A percentile compares a stretch with the other conserved stretches of the same genome.
Evolutionary conservation across 1,139 yeast species (phyloP).

Genomic region (Komagataea norvegica): DNA sequence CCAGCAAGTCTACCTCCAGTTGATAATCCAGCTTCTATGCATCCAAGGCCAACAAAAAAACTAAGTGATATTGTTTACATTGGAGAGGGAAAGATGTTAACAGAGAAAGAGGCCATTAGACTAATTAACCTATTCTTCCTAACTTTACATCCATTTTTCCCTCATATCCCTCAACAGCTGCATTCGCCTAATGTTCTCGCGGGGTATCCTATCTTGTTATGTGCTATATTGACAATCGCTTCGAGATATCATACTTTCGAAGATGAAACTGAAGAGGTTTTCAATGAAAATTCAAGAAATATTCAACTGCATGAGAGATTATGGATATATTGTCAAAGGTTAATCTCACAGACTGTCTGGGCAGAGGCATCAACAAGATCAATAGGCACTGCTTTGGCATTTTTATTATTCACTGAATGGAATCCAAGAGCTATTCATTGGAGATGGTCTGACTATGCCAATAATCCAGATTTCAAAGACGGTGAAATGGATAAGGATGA

Average conservation of each 20-base stretch:
- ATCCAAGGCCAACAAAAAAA: constrained; percentile 50
- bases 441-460: constrained; percentile 85
- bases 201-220: constrained; percentile 73
- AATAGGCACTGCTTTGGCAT: constrained; percentile 81
- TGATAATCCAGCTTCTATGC: constrained; percentile 42
- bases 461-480: constrained; percentile 41
- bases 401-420: constrained; percentile 89
- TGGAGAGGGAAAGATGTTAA: constrained; percentile 47
- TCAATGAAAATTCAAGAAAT: constrained; percentile 34
- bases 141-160: constrained; percentile 86
- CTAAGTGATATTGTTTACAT: constrained; percentile 64
- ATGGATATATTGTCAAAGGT: constrained; percentile 79
- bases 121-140: constrained; percentile 64
- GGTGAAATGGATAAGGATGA: constrained; percentile 13
- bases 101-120: constrained; percentile 62
- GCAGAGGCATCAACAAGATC: constrained; percentile 89
- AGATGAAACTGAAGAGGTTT: constrained; percentile 27
- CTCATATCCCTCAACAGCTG: constrained; percentile 72
- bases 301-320: constrained; percentile 69
- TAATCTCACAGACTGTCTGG: constrained; percentile 88
- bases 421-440: constrained; percentile 91
- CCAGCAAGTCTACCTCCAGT: constrained; percentile 40
- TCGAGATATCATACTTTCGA: constrained; percentile 66
- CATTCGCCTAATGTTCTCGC: constrained; percentile 64
- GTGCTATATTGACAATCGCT: constrained; percentile 76